A percentile compares a stretch with the other conserved stretches of the same genome.
These are phyloP conservation scores for Scedosporium boydii DNA, from an alignment of 2,329 filamentous ascomycete species.

Conservation along the genomic window DNA sequence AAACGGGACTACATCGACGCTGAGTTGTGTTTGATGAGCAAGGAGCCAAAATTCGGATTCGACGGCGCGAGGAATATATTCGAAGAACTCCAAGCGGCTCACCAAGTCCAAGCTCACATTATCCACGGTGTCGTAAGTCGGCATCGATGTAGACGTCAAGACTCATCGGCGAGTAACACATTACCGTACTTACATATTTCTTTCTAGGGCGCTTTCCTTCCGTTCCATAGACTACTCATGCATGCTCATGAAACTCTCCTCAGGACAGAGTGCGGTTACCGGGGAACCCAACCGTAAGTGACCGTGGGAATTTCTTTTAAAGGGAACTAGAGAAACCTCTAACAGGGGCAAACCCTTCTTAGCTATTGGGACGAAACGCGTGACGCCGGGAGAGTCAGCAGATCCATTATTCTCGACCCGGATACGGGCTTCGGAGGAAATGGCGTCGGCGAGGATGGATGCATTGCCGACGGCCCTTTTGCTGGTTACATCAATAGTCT, in stretches of 20 bases:
- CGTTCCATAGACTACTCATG: constrained; percentile 25
- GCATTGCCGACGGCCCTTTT: constrained; percentile 16
- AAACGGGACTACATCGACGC: constrained; percentile 12
- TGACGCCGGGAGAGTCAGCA: constrained; percentile 7
- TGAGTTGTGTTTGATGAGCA: constrained; percentile 11
- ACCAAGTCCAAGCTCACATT: constrained; percentile 10
- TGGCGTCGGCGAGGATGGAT: constrained; percentile 3
- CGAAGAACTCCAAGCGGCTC: constrained; percentile 11
- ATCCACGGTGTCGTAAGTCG: constrained; percentile 10
- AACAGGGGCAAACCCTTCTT: not conserved
- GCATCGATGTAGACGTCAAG: too few relatives aligned
- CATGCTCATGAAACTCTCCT: constrained; percentile 21
- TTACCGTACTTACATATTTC: not conserved
- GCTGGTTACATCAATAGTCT: constrained; percentile 25
- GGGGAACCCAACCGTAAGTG: constrained; percentile 22
- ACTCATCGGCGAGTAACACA: too few relatives aligned
- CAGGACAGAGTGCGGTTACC: constrained; percentile 20
- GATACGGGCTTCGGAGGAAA: constrained; percentile 10
- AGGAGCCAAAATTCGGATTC: constrained; percentile 7
- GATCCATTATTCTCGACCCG: constrained; percentile 9
- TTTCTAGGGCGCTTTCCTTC: constrained; percentile 18
- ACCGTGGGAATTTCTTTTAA: constrained; percentile 13
- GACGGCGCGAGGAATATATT: constrained; percentile 9
- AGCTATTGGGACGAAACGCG: constrained; percentile 10
- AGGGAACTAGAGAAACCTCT: constrained; percentile 5